Evolutionary conservation across 805 yeast genomes (phyloP), one percentile per base, ranked within the genome.

Genomic region (Babjeviella inositovora): DNA sequence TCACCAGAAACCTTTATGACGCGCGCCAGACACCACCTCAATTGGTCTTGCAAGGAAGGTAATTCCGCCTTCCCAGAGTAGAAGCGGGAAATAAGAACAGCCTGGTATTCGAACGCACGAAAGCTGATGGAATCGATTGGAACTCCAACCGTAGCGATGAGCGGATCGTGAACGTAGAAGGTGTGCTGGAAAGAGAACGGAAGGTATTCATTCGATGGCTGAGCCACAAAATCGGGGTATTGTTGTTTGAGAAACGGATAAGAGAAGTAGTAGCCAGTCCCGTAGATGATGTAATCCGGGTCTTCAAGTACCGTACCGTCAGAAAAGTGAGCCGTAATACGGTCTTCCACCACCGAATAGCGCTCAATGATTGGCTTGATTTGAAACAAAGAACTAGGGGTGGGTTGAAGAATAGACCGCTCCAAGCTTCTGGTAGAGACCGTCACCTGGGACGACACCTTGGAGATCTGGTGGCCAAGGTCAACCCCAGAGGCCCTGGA

Each of bases 51-150:
- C 5, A 27, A 15, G 3, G 43, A 19, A 4, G 59, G 59, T 5
- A 51, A 28, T 4, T 30, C 19, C 2, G 41, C 34, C 26, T 46
- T 37, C 5, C 50, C 53, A 1, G 48, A 33, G 18, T 43, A 37
- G 20, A 40, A 41, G 15, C 57, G 30, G 2, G 58, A 36, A 2
- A 48, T 48, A 8, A 46, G 25, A 1, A 49, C 45, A 2, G 57
- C 53, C 30, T 56, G 62, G 34, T 42, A 53, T 29, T 56, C 61
- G 33, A 48, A 55, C 2, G 45, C 51, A 21, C 54, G 38, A 31
- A 54, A 53, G 1, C 56, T 43, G 13, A 55, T 37, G 2, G 53
- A 58, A 17, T 51, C 56, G 2, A 44, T 38, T 22, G 53, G 49
- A 4, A 45, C 40, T 7, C 61, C 60, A 6, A 52, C 44, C 25